These are phyloP conservation scores for Aspergillus egyptiacus DNA, from an alignment of 495 filamentous ascomycete genomes.

Conservation along the genomic window DNA sequence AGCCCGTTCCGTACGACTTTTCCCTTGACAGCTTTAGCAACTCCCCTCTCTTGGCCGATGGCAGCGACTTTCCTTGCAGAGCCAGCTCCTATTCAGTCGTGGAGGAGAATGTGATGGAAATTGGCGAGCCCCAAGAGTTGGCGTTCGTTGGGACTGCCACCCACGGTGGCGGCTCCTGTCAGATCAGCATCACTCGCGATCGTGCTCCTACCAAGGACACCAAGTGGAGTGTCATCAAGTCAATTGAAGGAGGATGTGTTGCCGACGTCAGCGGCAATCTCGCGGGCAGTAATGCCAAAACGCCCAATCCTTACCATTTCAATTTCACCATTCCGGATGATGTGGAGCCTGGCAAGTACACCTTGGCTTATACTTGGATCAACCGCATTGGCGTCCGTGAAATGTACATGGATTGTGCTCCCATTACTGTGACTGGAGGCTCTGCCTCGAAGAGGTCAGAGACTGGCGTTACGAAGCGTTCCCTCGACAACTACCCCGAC, in stretches of 20 bases:
- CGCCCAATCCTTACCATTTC: slow-evolving; percentile 26
- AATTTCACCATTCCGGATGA: slow-evolving; percentile 42
- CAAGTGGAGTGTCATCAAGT: slow-evolving; percentile 74
- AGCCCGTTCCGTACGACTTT: slow-evolving; percentile 60
- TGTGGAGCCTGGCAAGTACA: slow-evolving; percentile 48
- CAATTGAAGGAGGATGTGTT: slow-evolving; percentile 74
- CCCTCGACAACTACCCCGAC: slow-evolving; percentile 51
- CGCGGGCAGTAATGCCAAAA: slow-evolving; percentile 12
- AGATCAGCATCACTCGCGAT: slow-evolving; percentile 77
- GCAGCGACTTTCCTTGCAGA: slow-evolving; percentile 79
- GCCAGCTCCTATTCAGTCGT: slow-evolving; percentile 23
- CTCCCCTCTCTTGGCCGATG: slow-evolving; percentile 53
- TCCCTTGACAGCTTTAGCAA: slow-evolving; percentile 46
- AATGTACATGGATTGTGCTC: slow-evolving; percentile 93
- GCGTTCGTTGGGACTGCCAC: slow-evolving; percentile 49
- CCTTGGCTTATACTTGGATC: slow-evolving; percentile 86
- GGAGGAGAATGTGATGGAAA: slow-evolving; percentile 26
- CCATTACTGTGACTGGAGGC: slow-evolving; percentile 55
- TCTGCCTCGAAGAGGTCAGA: slow-evolving; percentile 35
- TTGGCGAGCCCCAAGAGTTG: slow-evolving; percentile 26
- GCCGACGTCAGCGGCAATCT: slow-evolving; percentile 44
- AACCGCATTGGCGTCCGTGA: slow-evolving; percentile 84
- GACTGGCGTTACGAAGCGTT: slow-evolving; percentile 28
- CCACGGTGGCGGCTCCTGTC: slow-evolving; percentile 87
- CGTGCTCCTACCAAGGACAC: slow-evolving; percentile 46